Base-by-base conservation (phyloP, 1,284 basidiomycete genomes). In the Austroboletus novae-zelandiae region DNA sequence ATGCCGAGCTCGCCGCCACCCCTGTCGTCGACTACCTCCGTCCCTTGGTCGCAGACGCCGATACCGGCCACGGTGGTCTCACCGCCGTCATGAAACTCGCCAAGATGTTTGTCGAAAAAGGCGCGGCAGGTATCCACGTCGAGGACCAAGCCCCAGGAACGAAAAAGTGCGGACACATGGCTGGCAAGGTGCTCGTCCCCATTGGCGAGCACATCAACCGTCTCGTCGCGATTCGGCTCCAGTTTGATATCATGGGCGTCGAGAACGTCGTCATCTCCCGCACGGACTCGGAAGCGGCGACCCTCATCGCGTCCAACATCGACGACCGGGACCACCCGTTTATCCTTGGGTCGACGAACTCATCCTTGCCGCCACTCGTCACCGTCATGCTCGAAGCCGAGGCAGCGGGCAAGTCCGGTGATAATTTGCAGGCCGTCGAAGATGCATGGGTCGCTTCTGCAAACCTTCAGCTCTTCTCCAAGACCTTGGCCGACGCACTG, bases 311-410 rank as follows among this genome's bases (percentile, higher is more conserved):
- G 46, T 88, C 91, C 63, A 98, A 98, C 74, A 93, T 99, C 56
- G 97, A 99, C 72, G 85, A 89, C 62, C 89, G 96, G 36, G 96
- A 99, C 75, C 96, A 99, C 65, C 73, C 93, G 30, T 99, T 98
- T 79, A 95, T 99, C 68, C 84, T 98, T 32, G 96, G 96, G 40
- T 83, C 82, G 50, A 96, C 94, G 43, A 95, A 97, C 71, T 69
- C 89, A 15, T 70, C 67, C 31, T 62, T 82, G 25, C 74, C 75
- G 18, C 82, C 93, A 15, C 79, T 98, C 48, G 91, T 89, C 55
- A 77, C 76, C 31, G 81, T 91, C 58, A 94, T 98, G 89, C 79
- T 77, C 53, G 81, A 87, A 50, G 96, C 94, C 14, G 93, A 97
- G 74, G 71, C 74, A 23, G 74, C 81, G 35, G 94, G 95, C 45